A percentile compares a stretch with the other conserved stretches of the same genome.
These are phyloP conservation scores for Grosmannia huntii DNA, from an alignment of 2,329 filamentous ascomycete species.

Conservation along the genomic window DNA sequence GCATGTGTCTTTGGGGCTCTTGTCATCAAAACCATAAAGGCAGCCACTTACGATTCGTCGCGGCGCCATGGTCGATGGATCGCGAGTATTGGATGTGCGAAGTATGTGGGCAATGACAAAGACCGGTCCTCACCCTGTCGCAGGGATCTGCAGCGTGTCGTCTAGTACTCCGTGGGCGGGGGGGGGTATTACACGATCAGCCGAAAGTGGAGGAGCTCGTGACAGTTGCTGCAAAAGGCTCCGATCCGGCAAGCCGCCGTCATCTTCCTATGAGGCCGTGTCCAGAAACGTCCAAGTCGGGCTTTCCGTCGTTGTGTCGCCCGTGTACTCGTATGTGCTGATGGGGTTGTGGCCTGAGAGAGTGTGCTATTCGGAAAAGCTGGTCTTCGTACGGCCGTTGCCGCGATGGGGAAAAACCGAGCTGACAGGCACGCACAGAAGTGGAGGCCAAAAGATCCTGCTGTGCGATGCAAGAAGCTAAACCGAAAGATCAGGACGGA, in stretches of 20 bases:
- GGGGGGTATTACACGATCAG: not conserved
- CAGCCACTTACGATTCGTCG: conserved; percentile 17
- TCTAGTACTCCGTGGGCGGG: too few species aligned
- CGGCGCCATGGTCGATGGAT: conserved; percentile 15
- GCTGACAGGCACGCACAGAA: not conserved
- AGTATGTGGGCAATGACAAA: not conserved
- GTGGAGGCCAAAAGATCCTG: not conserved
- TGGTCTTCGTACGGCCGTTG: not conserved
- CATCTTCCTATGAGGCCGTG: not conserved
- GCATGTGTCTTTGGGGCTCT: not conserved
- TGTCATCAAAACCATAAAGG: not conserved
- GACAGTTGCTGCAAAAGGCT: not conserved
- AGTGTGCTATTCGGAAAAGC: not conserved
- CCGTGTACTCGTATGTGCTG: not conserved
- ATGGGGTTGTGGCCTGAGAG: not conserved
- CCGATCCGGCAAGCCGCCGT: not conserved
- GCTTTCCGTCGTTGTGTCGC: not conserved
- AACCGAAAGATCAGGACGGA: not conserved
- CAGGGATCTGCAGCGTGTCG: not conserved
- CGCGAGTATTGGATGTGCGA: not conserved
- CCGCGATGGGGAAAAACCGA: not conserved
- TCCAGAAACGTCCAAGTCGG: not conserved
- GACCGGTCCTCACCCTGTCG: not conserved
- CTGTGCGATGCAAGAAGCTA: not conserved
- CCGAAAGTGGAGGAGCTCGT: not conserved